These are phyloP conservation scores for Russula sp. DNA, from an alignment of 768 basidiomycete species.

Conservation along the genomic window DNA sequence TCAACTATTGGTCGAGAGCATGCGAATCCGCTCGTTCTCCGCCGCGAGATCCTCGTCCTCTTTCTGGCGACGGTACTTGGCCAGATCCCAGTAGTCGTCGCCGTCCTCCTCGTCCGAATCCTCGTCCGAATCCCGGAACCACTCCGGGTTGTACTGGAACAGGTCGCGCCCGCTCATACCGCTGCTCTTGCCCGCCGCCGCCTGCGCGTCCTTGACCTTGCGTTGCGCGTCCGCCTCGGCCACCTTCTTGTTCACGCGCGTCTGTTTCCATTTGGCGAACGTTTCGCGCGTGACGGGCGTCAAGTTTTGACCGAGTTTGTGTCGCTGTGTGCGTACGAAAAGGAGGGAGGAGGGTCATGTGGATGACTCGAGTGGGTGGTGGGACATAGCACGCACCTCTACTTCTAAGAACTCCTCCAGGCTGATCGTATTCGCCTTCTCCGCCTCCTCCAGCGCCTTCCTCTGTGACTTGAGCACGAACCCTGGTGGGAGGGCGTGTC, in stretches of 20 bases:
- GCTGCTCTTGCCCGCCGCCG: slow-evolving; percentile 78
- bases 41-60: slow-evolving; percentile 51
- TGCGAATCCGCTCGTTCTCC: slow-evolving; percentile 47
- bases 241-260: slow-evolving; percentile 88
- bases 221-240: slow-evolving; percentile 77
- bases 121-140: slow-evolving; percentile 76
- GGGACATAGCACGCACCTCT: slow-evolving; percentile 53
- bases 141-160: slow-evolving; percentile 95
- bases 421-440: slow-evolving; percentile 82
- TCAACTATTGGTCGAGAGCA: slow-evolving; percentile 33
- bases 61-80: slow-evolving; percentile 52
- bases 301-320: slow-evolving; percentile 84
- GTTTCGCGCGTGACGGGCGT: slow-evolving; percentile 91
- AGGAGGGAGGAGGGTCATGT: background rate
- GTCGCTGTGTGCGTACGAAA: slow-evolving; percentile 47
- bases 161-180: slow-evolving; percentile 97
- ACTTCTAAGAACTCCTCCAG: slow-evolving; percentile 97
- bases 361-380: background rate
- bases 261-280: slow-evolving; percentile 94
- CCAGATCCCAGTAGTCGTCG: slow-evolving; percentile 44
- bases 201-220: slow-evolving; percentile 76
- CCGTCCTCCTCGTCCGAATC: slow-evolving; percentile 41
- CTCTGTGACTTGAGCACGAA: slow-evolving; percentile 92
- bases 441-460: slow-evolving; percentile 87
- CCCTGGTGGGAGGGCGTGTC: slow-evolving; percentile 92